These are phyloP conservation scores for Crithidia expoeki DNA, from an alignment of 208 protist genomes.

Conservation along the genomic window DNA sequence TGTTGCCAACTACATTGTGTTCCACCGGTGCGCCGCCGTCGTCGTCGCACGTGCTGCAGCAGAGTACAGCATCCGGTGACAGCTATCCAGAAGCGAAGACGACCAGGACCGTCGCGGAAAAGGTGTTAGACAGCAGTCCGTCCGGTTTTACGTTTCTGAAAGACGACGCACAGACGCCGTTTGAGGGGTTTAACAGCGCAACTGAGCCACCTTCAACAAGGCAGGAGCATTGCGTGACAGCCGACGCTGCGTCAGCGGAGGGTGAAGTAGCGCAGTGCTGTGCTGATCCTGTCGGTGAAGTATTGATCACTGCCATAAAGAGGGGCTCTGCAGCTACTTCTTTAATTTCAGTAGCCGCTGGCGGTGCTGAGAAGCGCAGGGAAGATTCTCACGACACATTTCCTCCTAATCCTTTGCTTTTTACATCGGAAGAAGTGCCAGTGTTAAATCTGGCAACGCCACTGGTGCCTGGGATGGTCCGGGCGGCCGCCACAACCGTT, in stretches of 20 bases:
- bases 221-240: too few relatives aligned
- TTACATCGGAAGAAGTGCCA: not conserved
- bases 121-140: not conserved
- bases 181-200: not conserved
- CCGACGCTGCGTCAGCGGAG: too few relatives aligned
- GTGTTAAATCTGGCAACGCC: not conserved
- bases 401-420: not conserved
- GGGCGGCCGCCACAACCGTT: not conserved
- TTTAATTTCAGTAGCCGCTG: too few relatives aligned
- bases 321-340: too few relatives aligned
- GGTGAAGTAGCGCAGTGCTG: too few relatives aligned
- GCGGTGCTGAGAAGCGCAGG: not conserved
- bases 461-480: not conserved
- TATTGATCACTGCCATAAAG: too few relatives aligned
- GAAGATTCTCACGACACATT: not conserved
- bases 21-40: not conserved
- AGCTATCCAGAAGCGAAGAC: too few relatives aligned
- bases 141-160: not conserved
- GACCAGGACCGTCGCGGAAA: too few relatives aligned
- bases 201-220: not conserved
- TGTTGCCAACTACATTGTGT: not conserved
- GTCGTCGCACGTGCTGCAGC: not conserved
- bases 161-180: not conserved
- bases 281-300: not conserved
- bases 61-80: not conserved